Percentiles rank a stretch among this genome's conserved stretches.
These are phyloP conservation scores for Aspergillus sclerotioniger DNA, from an alignment of 495 filamentous ascomycete genomes.

Conservation along the genomic window DNA sequence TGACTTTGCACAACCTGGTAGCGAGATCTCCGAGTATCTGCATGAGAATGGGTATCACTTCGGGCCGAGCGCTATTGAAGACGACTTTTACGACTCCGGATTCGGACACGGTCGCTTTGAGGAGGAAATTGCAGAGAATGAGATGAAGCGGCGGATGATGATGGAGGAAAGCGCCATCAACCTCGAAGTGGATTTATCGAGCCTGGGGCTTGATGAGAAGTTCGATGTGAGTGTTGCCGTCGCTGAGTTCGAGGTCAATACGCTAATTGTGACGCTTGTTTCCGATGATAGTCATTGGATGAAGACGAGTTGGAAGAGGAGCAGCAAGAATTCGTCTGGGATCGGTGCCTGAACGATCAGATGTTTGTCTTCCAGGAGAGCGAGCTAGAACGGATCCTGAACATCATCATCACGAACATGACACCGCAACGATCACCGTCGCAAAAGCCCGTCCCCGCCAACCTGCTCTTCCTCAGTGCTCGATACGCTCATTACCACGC, in stretches of 20 bases:
- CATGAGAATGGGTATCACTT: conserved; percentile 91
- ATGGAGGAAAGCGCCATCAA: conserved; percentile 99
- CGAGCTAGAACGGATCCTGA: conserved; percentile 84
- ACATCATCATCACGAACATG: conserved; percentile 98
- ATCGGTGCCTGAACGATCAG: conserved; percentile 90
- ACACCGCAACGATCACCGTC: conserved; percentile 90
- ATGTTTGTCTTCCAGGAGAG: conserved; percentile 99
- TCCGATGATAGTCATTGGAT: conserved; percentile 60
- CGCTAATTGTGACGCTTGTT: conserved; percentile 8
- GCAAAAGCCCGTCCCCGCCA: conserved; percentile 96
- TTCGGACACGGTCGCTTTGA: conserved; percentile 93
- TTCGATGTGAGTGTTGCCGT: conserved; percentile 65
- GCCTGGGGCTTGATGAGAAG: conserved; percentile 92
- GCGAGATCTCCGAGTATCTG: conserved; percentile 92
- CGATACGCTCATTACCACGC: conserved; percentile 97
- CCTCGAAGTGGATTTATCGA: conserved; percentile 93
- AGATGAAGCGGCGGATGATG: conserved; percentile 97
- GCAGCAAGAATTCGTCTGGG: conserved; percentile 96
- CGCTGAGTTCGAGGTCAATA: background rate
- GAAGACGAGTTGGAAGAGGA: conserved; percentile 77
- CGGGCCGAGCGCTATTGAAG: conserved; percentile 78
- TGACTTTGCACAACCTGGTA: conserved; percentile 91
- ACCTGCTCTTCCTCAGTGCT: conserved; percentile 92
- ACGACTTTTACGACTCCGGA: conserved; percentile 94
- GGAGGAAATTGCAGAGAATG: conserved; percentile 95